phyloP scores from a whole-genome alignment of 306 rosid species.

The Chamaecrista fasciculata region DNA sequence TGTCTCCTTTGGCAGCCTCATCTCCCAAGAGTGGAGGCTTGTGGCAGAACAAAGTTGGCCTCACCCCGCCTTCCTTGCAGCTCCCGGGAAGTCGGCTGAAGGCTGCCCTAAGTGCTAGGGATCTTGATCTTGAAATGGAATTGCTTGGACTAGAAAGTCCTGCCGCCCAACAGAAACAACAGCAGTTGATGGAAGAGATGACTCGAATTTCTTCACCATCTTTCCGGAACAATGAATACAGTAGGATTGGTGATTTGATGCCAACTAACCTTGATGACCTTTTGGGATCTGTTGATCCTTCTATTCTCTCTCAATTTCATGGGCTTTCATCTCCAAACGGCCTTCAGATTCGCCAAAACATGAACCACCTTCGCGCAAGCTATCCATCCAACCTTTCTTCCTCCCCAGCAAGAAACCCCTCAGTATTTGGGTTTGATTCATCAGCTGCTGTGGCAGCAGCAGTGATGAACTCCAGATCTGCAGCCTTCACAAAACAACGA shows the following conservation, averaged over 20 bases:
- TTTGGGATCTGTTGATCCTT: conserved; percentile 69
- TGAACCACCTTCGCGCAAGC: conserved; percentile 89
- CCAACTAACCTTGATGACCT: conserved; percentile 86
- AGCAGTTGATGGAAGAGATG: conserved; percentile 81
- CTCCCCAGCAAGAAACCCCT: conserved; percentile 70
- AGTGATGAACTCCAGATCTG: conserved; percentile 89
- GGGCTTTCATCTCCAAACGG: conserved; percentile 66
- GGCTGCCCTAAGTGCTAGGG: conserved; percentile 79
- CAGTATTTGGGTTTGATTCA: conserved; percentile 71
- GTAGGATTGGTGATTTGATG: conserved; percentile 68
- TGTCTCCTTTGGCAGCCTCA: conserved; percentile 87
- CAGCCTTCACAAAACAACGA: conserved; percentile 86
- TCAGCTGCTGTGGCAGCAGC: conserved; percentile 88
- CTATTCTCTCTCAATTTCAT: conserved; percentile 63
- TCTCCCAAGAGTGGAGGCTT: conserved; percentile 80
- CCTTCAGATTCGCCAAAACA: conserved; percentile 74
- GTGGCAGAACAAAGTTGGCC: conserved; percentile 89
- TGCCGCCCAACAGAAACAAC: conserved; percentile 53
- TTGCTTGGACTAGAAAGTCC: conserved; percentile 61
- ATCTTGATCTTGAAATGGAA: conserved; percentile 81
- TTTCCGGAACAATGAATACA: conserved; percentile 48
- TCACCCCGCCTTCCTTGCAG: conserved; percentile 89
- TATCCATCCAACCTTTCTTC: conserved; percentile 80
- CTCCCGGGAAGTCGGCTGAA: conserved; percentile 87
- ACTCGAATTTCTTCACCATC: conserved; percentile 88